These are phyloP conservation scores for Cymodocea nodosa DNA, from an alignment of 116 monocot genomes.

Conservation along the genomic window DNA sequence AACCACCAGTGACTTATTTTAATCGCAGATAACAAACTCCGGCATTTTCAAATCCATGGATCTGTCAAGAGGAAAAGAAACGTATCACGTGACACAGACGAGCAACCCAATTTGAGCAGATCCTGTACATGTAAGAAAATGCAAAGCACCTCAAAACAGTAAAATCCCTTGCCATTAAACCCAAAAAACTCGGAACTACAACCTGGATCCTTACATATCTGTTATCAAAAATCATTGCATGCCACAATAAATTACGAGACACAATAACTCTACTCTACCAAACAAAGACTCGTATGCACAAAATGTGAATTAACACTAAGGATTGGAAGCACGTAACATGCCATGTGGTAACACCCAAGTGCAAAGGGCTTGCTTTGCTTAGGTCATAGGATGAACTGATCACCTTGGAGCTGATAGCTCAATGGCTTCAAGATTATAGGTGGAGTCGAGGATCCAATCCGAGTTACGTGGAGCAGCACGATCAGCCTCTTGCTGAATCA, in stretches of 20 bases:
- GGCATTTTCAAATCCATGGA: too few species aligned
- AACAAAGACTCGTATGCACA: constrained; percentile 4
- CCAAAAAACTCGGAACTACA: not conserved
- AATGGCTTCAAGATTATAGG: constrained; percentile 10
- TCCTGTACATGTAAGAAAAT: too few species aligned
- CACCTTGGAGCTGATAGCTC: constrained; percentile 11
- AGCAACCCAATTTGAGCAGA: too few species aligned
- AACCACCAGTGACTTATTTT: too few species aligned
- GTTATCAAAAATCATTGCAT: not conserved
- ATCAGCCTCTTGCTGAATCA: constrained; percentile 54
- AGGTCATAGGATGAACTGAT: not conserved
- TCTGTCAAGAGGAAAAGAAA: too few species aligned
- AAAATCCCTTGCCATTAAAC: too few species aligned
- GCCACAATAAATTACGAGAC: not conserved
- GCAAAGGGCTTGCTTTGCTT: not conserved
- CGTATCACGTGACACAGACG: too few species aligned
- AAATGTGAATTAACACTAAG: not conserved
- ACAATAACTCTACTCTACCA: not conserved
- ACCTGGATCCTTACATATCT: not conserved
- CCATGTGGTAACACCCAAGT: not conserved
- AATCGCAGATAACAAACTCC: too few species aligned
- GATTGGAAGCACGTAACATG: not conserved
- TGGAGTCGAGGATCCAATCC: constrained; percentile 38
- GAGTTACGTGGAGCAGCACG: constrained; percentile 35
- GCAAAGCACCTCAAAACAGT: too few species aligned